A percentile compares a stretch with the other conserved stretches of the same genome.
Conservation (phyloP, 1,284 basidiomycete genomes). For the Tranzscheliella williamsii region DNA sequence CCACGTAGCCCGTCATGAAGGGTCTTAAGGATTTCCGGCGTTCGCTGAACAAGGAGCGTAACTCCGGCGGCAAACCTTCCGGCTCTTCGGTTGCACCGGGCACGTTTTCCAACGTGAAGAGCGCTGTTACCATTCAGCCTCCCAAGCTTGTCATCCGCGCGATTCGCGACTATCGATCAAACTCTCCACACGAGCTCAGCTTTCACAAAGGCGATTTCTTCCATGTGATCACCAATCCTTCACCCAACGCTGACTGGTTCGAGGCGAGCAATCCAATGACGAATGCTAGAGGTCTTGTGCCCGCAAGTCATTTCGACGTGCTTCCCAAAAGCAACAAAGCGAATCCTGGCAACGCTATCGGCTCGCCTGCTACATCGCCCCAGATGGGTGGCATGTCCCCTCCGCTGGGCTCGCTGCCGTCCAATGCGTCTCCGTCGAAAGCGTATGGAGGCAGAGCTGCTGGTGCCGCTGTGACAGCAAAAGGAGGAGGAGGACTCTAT, state of each 20-base stretch:
- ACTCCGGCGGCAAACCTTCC: conserved; percentile 38
- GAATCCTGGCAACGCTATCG: conserved; percentile 14
- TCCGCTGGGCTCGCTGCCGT: conserved; percentile 1
- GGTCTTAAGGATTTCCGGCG: conserved; percentile 56
- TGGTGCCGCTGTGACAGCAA: conserved; percentile 36
- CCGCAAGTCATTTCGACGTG: conserved; percentile 76
- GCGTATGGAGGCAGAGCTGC: conserved; percentile 32
- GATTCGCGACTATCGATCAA: conserved; percentile 71
- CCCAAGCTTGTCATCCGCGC: conserved; percentile 96
- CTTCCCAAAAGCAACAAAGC: conserved; percentile 48
- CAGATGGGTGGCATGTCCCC: conserved; percentile 29
- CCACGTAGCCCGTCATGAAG: conserved; percentile 43
- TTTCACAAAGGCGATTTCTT: conserved; percentile 97
- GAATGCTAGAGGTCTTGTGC: conserved; percentile 87
- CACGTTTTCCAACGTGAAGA: conserved; percentile 41
- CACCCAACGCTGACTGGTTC: conserved; percentile 60
- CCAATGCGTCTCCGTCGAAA: conserved; percentile 3
- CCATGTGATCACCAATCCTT: conserved; percentile 80
- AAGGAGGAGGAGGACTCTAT: conserved; percentile 66
- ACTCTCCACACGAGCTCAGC: conserved; percentile 81
- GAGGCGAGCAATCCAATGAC: conserved; percentile 74
- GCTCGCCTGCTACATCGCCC: conserved; percentile 28
- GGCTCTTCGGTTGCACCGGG: conserved; percentile 10
- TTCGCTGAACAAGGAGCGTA: conserved; percentile 53
- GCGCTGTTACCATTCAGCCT: conserved; percentile 63